These are phyloP conservation scores for Zygosaccharomyces lentus DNA, from an alignment of 805 yeast genomes.

Conservation along the genomic window DNA sequence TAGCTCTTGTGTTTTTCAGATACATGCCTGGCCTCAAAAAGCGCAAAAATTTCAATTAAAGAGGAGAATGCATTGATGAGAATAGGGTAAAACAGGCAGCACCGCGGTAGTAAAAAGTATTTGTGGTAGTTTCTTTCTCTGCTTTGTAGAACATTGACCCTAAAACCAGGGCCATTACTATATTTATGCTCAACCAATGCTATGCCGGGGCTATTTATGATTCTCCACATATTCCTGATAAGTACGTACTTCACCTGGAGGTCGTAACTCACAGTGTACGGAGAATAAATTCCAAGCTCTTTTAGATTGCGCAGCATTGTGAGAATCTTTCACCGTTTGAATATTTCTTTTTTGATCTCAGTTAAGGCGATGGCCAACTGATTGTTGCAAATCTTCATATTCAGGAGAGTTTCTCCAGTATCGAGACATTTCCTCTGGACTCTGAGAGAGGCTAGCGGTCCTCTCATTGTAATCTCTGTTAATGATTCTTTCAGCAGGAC, in stretches of 20 bases:
- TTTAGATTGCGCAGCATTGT: constrained; percentile 49
- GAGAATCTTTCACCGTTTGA: constrained; percentile 37
- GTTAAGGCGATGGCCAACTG: constrained; percentile 42
- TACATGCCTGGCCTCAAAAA: constrained; percentile 53
- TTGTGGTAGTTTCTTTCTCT: constrained; percentile 35
- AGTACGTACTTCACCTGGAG: constrained; percentile 51
- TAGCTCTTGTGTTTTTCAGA: constrained; percentile 56
- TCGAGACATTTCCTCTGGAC: constrained; percentile 57
- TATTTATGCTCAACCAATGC: constrained; percentile 42
- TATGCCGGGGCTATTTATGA: constrained; percentile 47
- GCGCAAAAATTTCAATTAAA: constrained; percentile 51
- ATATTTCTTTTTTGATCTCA: constrained; percentile 24
- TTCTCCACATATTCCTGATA: constrained; percentile 46
- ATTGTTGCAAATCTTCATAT: constrained; percentile 37
- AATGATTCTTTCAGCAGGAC: constrained; percentile 52
- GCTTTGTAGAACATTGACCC: constrained; percentile 58
- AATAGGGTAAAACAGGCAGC: constrained; percentile 65
- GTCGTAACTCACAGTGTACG: constrained; percentile 47
- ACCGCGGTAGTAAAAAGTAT: constrained; percentile 51
- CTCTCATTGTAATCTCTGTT: constrained; percentile 34
- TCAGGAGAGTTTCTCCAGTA: constrained; percentile 53
- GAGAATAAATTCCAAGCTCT: constrained; percentile 42
- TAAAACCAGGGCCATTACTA: constrained; percentile 50
- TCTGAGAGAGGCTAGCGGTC: constrained; percentile 54
- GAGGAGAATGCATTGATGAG: constrained; percentile 63